A percentile compares a stretch with the other conserved stretches of the same genome.
Conservation (phyloP, 2,329 filamentous ascomycete genomes). For the Atkinsonella hypoxylon region DNA sequence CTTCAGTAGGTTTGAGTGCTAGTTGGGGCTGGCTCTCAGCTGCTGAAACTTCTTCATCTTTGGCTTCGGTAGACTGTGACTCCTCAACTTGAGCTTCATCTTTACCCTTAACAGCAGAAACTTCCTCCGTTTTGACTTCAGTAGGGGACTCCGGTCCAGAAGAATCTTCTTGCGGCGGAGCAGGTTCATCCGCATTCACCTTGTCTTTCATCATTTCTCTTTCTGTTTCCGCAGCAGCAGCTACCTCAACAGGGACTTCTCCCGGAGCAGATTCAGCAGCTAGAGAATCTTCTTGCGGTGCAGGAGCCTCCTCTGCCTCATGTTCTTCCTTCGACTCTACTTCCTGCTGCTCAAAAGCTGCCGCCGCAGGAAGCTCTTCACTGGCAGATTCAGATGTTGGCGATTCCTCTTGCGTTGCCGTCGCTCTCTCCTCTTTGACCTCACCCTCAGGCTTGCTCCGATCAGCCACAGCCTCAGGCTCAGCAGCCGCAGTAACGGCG, state of each 20-base stretch:
- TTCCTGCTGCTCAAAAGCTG: neutral
- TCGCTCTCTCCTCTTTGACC: neutral
- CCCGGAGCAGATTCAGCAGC: neutral
- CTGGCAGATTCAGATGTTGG: neutral
- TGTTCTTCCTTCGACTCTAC: neutral
- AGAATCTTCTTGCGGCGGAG: neutral
- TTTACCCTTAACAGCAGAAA: neutral
- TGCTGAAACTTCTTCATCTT: neutral
- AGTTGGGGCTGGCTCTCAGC: neutral
- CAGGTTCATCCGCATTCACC: neutral
- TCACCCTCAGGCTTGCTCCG: constrained; percentile 3
- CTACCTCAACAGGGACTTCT: neutral
- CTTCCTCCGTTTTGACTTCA: neutral
- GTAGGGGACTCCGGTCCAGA: neutral
- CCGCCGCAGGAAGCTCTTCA: neutral
- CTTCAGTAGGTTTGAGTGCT: neutral
- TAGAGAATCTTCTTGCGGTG: neutral
- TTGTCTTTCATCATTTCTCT: neutral
- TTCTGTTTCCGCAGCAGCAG: neutral
- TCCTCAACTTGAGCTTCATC: neutral
- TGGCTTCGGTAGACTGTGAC: neutral
- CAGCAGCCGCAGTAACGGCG: neutral
- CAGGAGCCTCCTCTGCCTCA: neutral
- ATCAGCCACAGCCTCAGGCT: constrained; percentile 7
- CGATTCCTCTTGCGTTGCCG: neutral